phyloP scores from a whole-genome alignment of 257 asterid genomes.

The Solanum peruvianum region DNA sequence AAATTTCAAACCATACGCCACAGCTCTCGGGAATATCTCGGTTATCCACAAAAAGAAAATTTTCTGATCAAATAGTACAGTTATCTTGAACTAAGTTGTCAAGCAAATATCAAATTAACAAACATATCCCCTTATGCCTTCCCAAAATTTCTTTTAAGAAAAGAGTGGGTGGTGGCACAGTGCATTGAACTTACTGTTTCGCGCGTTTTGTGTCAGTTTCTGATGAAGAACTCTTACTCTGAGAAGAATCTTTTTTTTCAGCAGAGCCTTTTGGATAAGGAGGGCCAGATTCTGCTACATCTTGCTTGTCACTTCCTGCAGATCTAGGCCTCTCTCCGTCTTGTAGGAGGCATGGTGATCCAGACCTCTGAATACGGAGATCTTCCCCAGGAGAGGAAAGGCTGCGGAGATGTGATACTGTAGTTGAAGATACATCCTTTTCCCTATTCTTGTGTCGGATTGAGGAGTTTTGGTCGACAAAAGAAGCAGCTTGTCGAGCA shows the following conservation, averaged over 20 bases:
- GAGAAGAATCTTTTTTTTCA: conserved; percentile 52
- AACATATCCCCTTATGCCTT: not conserved
- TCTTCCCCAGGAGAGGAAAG: conserved; percentile 41
- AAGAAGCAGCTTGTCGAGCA: conserved; percentile 31
- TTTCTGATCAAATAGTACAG: not conserved
- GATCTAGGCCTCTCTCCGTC: conserved; percentile 46
- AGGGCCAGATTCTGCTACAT: conserved; percentile 34
- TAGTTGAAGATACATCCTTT: conserved; percentile 44
- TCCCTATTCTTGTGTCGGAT: conserved; percentile 40
- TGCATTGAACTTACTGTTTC: conserved; percentile 63
- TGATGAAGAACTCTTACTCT: conserved; percentile 32
- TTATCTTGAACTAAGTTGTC: not conserved
- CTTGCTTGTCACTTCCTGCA: conserved; percentile 39
- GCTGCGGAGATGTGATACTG: conserved; percentile 34
- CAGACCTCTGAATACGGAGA: conserved; percentile 25
- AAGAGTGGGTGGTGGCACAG: not conserved
- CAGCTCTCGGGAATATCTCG: not conserved
- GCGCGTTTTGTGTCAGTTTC: conserved; percentile 89
- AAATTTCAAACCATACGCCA: not conserved
- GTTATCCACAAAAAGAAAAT: not conserved
- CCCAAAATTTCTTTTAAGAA: not conserved
- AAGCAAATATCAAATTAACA: not conserved
- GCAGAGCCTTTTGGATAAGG: conserved; percentile 39
- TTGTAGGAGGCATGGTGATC: conserved; percentile 27
- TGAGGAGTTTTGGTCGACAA: conserved; percentile 30